Evolutionary conservation across 441 rosid species (phyloP).

Genomic region (Populus tomentosa): DNA sequence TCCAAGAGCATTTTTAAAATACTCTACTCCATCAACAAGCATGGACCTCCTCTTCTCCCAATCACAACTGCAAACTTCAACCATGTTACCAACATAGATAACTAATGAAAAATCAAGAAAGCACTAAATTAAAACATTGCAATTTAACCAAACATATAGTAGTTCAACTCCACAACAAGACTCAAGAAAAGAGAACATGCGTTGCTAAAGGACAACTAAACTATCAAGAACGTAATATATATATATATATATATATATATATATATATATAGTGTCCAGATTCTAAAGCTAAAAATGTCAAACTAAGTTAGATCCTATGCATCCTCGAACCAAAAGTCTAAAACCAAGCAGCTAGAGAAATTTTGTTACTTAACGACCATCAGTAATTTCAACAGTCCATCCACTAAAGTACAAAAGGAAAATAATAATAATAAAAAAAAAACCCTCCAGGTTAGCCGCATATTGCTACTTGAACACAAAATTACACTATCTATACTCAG

Average conservation of each 20-base stretch:
- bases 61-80: slow-evolving; percentile 69
- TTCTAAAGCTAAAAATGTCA: not conserved
- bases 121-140: not conserved
- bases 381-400: not conserved
- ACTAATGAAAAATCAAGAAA: not conserved
- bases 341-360: not conserved
- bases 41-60: slow-evolving; percentile 66
- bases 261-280: not conserved
- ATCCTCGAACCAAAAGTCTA: not conserved
- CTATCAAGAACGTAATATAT: not conserved
- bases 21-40: slow-evolving; percentile 32
- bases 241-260: too few relatives aligned
- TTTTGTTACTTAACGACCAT: not conserved
- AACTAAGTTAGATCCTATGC: not conserved
- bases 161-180: not conserved
- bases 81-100: slow-evolving; percentile 14
- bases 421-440: too few relatives aligned
- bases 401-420: not conserved
- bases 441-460: not conserved
- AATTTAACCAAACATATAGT: not conserved
- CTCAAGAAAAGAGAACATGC: not conserved
- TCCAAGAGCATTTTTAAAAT: slow-evolving; percentile 27
- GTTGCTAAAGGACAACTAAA: not conserved
- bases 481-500: not conserved
- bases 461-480: not conserved